Evolutionary conservation across 805 yeast genomes (phyloP).

Genomic region (Starmerella gropengiesseri): DNA sequence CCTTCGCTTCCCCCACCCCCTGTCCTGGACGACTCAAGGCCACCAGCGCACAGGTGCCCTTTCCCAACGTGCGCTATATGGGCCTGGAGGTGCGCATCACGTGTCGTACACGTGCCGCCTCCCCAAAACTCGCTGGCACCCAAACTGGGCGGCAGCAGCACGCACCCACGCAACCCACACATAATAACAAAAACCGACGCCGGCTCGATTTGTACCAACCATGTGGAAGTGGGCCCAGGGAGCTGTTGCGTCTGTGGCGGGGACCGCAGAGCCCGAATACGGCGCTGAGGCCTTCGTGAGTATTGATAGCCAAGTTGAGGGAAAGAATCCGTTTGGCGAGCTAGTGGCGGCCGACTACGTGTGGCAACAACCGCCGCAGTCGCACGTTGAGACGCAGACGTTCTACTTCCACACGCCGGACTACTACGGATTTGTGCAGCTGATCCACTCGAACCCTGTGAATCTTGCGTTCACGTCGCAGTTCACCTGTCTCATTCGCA

Average conservation of each 20-base stretch:
- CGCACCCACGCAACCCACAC: not conserved
- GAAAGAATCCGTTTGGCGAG: constrained; percentile 46
- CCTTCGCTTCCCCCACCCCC: too few species aligned
- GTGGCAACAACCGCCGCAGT: constrained; percentile 64
- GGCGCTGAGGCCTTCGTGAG: constrained; percentile 88
- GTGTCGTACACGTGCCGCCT: too few species aligned
- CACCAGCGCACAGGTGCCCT: too few species aligned
- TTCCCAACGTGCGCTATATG: too few species aligned
- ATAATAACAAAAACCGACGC: not conserved
- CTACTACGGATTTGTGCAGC: constrained; percentile 78
- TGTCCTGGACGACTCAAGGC: too few species aligned
- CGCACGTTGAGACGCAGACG: constrained; percentile 92
- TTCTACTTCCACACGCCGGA: constrained; percentile 65
- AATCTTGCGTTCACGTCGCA: constrained; percentile 79
- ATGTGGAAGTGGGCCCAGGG: constrained; percentile 30
- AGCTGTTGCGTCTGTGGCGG: constrained; percentile 69
- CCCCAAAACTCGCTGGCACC: too few species aligned
- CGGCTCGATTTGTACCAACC: not conserved
- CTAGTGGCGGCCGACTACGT: constrained; percentile 57
- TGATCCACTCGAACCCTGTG: constrained; percentile 84
- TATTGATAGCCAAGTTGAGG: constrained; percentile 50
- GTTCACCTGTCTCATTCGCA: constrained; percentile 75
- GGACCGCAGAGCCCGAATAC: constrained; percentile 94
- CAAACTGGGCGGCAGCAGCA: too few species aligned
- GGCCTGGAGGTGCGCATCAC: too few species aligned